Conservation (phyloP, 257 asterid species). For the Solanum clarkiae region DNA sequence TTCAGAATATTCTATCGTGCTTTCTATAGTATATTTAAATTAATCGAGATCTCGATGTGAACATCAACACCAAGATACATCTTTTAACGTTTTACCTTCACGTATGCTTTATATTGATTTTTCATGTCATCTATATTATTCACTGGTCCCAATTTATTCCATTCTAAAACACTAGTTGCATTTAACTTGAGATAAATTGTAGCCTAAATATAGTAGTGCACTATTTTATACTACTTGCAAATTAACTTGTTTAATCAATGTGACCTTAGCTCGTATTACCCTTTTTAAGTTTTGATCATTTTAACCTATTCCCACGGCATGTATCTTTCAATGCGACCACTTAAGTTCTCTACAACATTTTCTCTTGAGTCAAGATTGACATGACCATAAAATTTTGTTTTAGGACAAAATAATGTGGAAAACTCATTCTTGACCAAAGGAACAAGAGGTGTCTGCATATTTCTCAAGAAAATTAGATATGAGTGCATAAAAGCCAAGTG, state of each 20-base stretch:
- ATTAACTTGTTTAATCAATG: neutral
- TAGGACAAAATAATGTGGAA: neutral
- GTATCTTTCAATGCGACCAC: no score
- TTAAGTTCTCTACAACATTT: no score
- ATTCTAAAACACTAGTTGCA: neutral
- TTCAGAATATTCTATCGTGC: no score
- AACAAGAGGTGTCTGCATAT: neutral
- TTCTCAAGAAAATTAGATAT: neutral
- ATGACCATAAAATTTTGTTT: neutral
- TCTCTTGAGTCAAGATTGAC: no score
- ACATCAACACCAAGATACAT: neutral
- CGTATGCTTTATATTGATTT: neutral
- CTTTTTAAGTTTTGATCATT: no score
- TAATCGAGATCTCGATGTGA: accelerated
- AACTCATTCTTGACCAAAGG: neutral
- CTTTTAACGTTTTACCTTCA: neutral
- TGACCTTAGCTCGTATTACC: neutral
- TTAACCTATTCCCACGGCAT: no score
- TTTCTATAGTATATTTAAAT: neutral
- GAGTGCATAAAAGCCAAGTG: neutral
- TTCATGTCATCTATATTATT: neutral
- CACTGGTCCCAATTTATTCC: neutral
- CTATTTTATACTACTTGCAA: neutral
- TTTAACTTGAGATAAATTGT: neutral
- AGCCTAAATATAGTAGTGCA: neutral